Conservation (phyloP, 306 rosid genomes). For the Vigna reflexopilosa region DNA sequence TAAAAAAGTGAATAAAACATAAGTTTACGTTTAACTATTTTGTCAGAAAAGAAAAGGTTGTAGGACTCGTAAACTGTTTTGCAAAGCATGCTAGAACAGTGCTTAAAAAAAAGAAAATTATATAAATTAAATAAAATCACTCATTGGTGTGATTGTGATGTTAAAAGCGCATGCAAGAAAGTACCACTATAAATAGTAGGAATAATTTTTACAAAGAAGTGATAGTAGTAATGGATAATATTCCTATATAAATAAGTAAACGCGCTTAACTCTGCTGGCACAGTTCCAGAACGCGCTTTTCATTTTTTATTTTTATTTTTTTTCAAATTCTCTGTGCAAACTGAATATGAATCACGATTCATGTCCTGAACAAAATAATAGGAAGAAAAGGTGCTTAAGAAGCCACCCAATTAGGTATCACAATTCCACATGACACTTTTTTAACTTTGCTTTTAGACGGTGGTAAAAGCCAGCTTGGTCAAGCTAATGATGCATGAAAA, state of each 20-base stretch:
- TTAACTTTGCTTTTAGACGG: slow-evolving; percentile 26
- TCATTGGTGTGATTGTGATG: not conserved
- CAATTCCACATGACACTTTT: slow-evolving; percentile 43
- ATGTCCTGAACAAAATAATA: slow-evolving; percentile 3
- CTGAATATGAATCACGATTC: not conserved
- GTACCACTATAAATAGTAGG: not conserved
- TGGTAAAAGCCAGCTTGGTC: slow-evolving; percentile 42
- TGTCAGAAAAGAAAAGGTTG: not conserved
- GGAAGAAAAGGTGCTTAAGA: slow-evolving; percentile 15
- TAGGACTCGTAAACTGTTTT: too few relatives aligned
- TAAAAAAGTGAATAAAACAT: not conserved
- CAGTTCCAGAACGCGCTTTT: slow-evolving; percentile 29
- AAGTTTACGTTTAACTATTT: not conserved
- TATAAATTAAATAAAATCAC: not conserved
- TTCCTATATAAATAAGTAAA: not conserved
- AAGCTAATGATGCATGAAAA: slow-evolving; percentile 7
- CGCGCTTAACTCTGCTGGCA: slow-evolving; percentile 38
- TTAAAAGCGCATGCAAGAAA: not conserved
- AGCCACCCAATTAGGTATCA: slow-evolving; percentile 6
- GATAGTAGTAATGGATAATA: slow-evolving; percentile 1
- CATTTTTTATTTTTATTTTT: not conserved
- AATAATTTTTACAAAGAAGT: not conserved
- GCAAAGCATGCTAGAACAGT: not conserved
- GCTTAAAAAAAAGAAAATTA: not conserved
- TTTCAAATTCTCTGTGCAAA: not conserved